Percentiles rank a stretch among this genome's conserved stretches.
Conservation (phyloP, 768 basidiomycete genomes). For the Auricularia sp. region DNA sequence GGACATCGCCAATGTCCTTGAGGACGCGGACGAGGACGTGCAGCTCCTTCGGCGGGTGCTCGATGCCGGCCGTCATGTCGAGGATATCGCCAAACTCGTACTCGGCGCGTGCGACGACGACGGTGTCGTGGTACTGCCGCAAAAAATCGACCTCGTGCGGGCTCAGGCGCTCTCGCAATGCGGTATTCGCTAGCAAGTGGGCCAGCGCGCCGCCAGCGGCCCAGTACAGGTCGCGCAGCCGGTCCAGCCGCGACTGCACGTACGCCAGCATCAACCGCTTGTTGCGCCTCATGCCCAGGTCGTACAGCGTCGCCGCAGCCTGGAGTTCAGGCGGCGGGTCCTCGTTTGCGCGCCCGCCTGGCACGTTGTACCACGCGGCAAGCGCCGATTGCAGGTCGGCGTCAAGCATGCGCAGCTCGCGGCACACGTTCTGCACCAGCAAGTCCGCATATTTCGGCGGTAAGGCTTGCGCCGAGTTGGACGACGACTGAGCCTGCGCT, state of each 20-base stretch:
- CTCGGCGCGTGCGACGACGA: slow-evolving; percentile 77
- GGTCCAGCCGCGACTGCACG: slow-evolving; percentile 76
- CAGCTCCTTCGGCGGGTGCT: slow-evolving; percentile 78
- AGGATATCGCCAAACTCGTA: slow-evolving; percentile 46
- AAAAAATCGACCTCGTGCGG: slow-evolving; percentile 81
- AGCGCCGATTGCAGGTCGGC: slow-evolving; percentile 33
- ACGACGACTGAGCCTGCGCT: background rate
- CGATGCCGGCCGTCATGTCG: slow-evolving; percentile 78
- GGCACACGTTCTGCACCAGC: slow-evolving; percentile 74
- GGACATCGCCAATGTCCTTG: slow-evolving; percentile 82
- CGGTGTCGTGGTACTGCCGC: slow-evolving; percentile 64
- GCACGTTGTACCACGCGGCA: slow-evolving; percentile 16
- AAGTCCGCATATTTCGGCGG: slow-evolving; percentile 88
- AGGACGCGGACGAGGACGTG: slow-evolving; percentile 83
- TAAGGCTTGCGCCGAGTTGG: slow-evolving; percentile 38
- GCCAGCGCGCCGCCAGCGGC: slow-evolving; percentile 76
- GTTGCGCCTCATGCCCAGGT: slow-evolving; percentile 84
- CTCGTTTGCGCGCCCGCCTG: slow-evolving; percentile 23
- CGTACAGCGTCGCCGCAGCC: slow-evolving; percentile 69
- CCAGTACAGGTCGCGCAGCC: slow-evolving; percentile 86
- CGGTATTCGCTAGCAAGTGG: slow-evolving; percentile 59
- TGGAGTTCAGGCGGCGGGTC: slow-evolving; percentile 38
- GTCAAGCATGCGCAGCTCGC: slow-evolving; percentile 88
- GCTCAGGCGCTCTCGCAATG: slow-evolving; percentile 63
- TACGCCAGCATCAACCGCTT: slow-evolving; percentile 95